Percentiles rank a stretch among this genome's conserved stretches.
Evolutionary conservation across 345 rosid genomes (phyloP).

Genomic region (Sapria himalayana): DNA sequence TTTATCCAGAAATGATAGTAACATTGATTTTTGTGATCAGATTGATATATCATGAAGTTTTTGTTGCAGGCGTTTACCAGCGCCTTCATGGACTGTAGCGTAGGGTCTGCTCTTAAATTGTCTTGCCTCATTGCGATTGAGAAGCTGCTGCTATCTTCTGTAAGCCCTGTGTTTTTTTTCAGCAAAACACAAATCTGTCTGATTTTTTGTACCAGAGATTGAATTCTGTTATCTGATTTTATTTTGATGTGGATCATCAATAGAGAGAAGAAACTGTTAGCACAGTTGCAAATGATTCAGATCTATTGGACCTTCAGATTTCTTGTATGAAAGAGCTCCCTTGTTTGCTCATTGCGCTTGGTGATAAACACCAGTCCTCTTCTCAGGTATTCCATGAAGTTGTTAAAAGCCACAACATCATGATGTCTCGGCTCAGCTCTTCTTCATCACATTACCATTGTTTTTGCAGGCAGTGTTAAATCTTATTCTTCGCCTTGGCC

Average conservation of each 20-base stretch:
- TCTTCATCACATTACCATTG: slow-evolving; percentile 5
- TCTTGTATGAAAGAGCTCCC: slow-evolving; percentile 68
- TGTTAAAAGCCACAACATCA: too few relatives aligned
- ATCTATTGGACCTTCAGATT: slow-evolving; percentile 22
- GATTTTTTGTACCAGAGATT: too few relatives aligned
- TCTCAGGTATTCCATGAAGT: slow-evolving; percentile 47
- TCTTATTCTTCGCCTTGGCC: slow-evolving; percentile 51
- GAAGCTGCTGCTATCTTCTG: slow-evolving; percentile 56
- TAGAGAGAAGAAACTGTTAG: slow-evolving; percentile 22
- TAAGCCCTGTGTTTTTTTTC: slow-evolving; percentile 19
- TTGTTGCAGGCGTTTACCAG: slow-evolving; percentile 56
- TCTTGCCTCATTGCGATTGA: slow-evolving; percentile 39
- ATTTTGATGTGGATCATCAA: slow-evolving; percentile 5
- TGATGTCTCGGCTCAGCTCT: slow-evolving; percentile 1
- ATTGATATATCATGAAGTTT: slow-evolving; percentile 5
- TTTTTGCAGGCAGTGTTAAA: slow-evolving; percentile 37
- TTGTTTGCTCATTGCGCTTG: slow-evolving; percentile 31
- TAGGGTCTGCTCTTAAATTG: slow-evolving; percentile 37
- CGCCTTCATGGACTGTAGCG: slow-evolving; percentile 40
- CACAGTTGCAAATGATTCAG: slow-evolving; percentile 26
- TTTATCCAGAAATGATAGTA: too few relatives aligned
- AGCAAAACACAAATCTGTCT: background rate
- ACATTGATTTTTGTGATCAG: slow-evolving; percentile 1
- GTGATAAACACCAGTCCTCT: slow-evolving; percentile 32
- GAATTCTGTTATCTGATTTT: background rate